A percentile compares a stretch with the other conserved stretches of the same genome.
Conservation (phyloP, 1,139 yeast species). For the Candida anutae region DNA sequence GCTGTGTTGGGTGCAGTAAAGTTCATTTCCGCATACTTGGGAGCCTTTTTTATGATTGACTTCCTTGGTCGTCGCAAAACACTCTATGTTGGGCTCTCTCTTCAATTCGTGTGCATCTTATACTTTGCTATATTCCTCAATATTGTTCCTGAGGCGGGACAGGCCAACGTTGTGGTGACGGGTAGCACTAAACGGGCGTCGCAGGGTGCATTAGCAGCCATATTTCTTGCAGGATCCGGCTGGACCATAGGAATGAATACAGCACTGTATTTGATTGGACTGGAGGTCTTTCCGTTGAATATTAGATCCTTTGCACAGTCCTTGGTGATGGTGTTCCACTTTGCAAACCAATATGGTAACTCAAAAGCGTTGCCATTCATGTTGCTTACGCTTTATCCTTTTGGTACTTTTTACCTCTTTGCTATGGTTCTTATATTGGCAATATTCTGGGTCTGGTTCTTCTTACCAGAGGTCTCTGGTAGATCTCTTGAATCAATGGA, state of each 20-base stretch:
- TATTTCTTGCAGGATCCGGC: constrained; percentile 16
- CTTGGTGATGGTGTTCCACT: constrained; percentile 42
- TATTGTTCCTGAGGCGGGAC: constrained; percentile 14
- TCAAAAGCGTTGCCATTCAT: constrained; percentile 46
- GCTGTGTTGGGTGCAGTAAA: constrained; percentile 39
- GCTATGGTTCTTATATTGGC: constrained; percentile 25
- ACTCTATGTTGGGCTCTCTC: constrained; percentile 21
- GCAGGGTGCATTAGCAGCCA: constrained; percentile 14
- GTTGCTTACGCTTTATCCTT: constrained; percentile 33
- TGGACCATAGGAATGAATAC: constrained; percentile 21
- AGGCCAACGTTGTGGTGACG: constrained; percentile 6
- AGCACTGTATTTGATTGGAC: constrained; percentile 25
- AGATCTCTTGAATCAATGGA: constrained; percentile 41
- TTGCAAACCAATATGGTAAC: constrained; percentile 53
- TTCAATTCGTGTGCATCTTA: constrained; percentile 10
- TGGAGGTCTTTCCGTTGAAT: constrained; percentile 36
- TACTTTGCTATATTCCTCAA: constrained; percentile 15
- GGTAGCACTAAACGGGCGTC: constrained; percentile 10
- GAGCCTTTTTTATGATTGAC: constrained; percentile 31
- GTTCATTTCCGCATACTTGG: constrained; percentile 29
- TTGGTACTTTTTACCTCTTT: constrained; percentile 36
- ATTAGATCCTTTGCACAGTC: constrained; percentile 37
- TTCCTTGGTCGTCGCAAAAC: constrained; percentile 32
- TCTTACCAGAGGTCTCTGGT: constrained; percentile 34
- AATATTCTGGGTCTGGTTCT: constrained; percentile 29